Percentiles rank a stretch among this genome's conserved stretches.
phyloP scores from a whole-genome alignment of 257 asterid genomes.

The Gentiana macrophylla region DNA sequence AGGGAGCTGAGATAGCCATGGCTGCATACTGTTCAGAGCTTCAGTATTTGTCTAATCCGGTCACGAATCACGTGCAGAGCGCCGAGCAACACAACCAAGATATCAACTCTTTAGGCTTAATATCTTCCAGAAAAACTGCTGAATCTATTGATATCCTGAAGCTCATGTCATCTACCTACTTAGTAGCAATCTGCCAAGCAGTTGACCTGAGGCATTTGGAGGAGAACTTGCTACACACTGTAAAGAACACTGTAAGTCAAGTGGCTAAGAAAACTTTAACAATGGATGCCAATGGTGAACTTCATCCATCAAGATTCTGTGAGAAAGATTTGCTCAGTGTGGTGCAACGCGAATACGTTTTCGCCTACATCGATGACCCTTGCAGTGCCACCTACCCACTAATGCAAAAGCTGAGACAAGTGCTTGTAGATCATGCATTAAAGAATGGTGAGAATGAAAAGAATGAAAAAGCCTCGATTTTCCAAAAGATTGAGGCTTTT shows the following conservation, averaged over 20 bases:
- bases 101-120: conserved; percentile 38
- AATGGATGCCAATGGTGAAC: conserved; percentile 34
- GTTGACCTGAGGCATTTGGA: conserved; percentile 36
- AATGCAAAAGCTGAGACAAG: conserved; percentile 36
- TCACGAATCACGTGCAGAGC: conserved; percentile 42
- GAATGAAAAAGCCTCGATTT: conserved; percentile 29
- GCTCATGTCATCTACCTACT: conserved; percentile 36
- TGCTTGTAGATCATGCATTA: conserved; percentile 36
- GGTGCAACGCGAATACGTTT: conserved; percentile 32
- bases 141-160: conserved; percentile 36
- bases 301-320: conserved; percentile 38
- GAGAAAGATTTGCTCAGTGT: conserved; percentile 37
- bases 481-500: conserved; percentile 33
- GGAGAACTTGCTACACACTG: conserved; percentile 31
- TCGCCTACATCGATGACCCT: conserved; percentile 33
- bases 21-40: conserved; percentile 45
- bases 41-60: conserved; percentile 38
- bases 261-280: conserved; percentile 32
- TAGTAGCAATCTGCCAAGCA: conserved; percentile 39
- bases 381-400: conserved; percentile 34
- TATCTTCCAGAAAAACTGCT: conserved; percentile 37
- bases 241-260: conserved; percentile 38
- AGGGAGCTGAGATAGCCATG: conserved; percentile 47
- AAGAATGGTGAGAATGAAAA: conserved; percentile 31
- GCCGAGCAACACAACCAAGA: conserved; percentile 56